phyloP scores from a whole-genome alignment of 345 rosid genomes.

The Salix brachista region DNA sequence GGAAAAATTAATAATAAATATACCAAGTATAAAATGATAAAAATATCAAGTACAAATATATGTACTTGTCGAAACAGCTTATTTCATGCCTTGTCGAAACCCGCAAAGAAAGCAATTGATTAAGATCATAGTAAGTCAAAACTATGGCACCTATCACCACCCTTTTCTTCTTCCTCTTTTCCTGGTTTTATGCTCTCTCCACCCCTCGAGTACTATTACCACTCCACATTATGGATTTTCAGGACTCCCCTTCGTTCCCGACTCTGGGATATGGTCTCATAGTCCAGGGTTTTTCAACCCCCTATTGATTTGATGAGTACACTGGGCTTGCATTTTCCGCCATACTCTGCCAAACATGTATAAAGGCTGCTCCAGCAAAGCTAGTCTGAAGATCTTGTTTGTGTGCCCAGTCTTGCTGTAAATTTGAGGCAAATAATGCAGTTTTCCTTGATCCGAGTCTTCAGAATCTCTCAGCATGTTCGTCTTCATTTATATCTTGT shows the following conservation, averaged over 20 bases:
- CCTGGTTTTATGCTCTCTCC: constrained; percentile 8
- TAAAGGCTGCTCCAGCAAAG: background rate
- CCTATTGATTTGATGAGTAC: background rate
- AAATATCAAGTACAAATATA: too few species aligned
- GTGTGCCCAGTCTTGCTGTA: background rate
- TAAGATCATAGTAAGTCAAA: background rate
- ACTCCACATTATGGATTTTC: background rate
- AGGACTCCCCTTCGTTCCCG: background rate
- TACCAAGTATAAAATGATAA: too few species aligned
- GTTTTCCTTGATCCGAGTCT: background rate
- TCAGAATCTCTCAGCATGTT: background rate
- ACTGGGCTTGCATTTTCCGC: background rate
- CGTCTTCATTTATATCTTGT: background rate
- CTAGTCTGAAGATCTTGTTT: background rate
- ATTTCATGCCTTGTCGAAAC: background rate
- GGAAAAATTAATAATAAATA: too few species aligned
- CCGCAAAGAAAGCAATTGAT: background rate
- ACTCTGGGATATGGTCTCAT: constrained; percentile 8
- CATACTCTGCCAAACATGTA: background rate
- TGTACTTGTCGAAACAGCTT: too few species aligned
- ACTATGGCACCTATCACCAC: constrained; percentile 26
- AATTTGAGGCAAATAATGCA: background rate
- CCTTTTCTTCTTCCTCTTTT: constrained; percentile 21
- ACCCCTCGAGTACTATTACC: background rate
- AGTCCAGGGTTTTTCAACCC: background rate